Evolutionary conservation across 345 rosid genomes (phyloP), one percentile per base, ranked within the genome.

Genomic region (Moringa oleifera): DNA sequence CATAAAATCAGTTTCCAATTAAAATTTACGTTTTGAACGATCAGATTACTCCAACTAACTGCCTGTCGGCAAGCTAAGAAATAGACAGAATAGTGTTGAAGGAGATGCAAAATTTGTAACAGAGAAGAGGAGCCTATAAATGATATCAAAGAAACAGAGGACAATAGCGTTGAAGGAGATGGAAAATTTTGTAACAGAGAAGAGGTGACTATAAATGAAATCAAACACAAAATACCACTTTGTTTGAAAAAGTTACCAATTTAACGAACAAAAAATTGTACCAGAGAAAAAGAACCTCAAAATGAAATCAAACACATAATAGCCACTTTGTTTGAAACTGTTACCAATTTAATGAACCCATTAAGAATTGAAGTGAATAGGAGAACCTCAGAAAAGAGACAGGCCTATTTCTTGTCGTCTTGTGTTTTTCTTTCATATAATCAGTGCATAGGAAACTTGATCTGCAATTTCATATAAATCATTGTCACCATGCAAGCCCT

Each of bases 321-420:
- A 59, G 22, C 51, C 62, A 33, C 52, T 20, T 0, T 12, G 5
- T 51, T 52, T 62, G 28, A 45, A 62, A 62, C 51, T 57, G n/a
- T 62, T 21, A 22, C 21, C 18, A 7, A 53, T 10, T 33, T 21
- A 23, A 53, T 22, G 20, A 45, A 23, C 23, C 36, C n/a, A 23
- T 25, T 57, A 53, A 63, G 17, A 53, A 20, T 31, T 63, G 41
- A 53, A 63, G 53, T 52, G 41, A 53, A 63, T 53, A 53, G 58
- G 47, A 41, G 47, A 52, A 71, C 55, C 59, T 51, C 64, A 23
- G 56, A 45, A 62, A 67, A 62, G 23, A 62, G 66, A 36, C 28
- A 7, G 66, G 53, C 54, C 66, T 49, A 31, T 24, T 25, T 61
- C 51, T 60, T 59, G 56, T 50, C 50, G 22, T 51, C 20, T 25